phyloP scores from a whole-genome alignment of 1,284 basidiomycete species.

The Termitomyces sp. region DNA sequence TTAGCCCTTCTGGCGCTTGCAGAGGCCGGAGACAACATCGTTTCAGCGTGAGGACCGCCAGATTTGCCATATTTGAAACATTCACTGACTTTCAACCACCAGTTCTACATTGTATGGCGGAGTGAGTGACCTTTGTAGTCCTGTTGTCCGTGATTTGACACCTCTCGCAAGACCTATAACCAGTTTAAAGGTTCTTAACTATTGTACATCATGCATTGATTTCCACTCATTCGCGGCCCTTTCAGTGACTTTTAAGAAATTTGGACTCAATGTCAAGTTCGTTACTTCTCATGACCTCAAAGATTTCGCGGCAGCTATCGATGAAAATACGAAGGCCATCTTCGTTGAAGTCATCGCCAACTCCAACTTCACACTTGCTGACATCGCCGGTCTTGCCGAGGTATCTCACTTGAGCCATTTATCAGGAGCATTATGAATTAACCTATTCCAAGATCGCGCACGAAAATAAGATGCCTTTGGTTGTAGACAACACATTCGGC shows the following conservation, averaged over 20 bases:
- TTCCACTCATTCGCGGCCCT: background rate
- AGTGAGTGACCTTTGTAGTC: conserved; percentile 31
- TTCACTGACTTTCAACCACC: background rate
- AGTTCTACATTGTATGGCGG: conserved; percentile 66
- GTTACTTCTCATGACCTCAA: conserved; percentile 60
- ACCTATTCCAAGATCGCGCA: conserved; percentile 51
- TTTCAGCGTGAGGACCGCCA: conserved; percentile 49
- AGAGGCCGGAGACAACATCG: conserved; percentile 69
- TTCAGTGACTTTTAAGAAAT: conserved; percentile 71
- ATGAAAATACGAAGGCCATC: conserved; percentile 75
- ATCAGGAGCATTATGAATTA: background rate
- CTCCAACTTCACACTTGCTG: conserved; percentile 75
- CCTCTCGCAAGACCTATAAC: conserved; percentile 62
- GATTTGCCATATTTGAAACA: background rate
- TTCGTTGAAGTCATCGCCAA: conserved; percentile 85
- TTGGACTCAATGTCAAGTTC: conserved; percentile 76
- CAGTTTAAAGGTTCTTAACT: conserved; percentile 78
- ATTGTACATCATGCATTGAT: background rate
- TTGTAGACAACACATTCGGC: conserved; percentile 91
- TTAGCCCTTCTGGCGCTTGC: conserved; percentile 65
- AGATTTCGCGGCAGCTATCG: conserved; percentile 68
- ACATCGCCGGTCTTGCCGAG: conserved; percentile 34
- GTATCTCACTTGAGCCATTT: background rate
- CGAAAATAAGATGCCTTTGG: conserved; percentile 66
- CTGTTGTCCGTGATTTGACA: conserved; percentile 16